Evolutionary conservation across 129 eudicot genomes (phyloP).

Genomic region (Pittosporum tobira): DNA sequence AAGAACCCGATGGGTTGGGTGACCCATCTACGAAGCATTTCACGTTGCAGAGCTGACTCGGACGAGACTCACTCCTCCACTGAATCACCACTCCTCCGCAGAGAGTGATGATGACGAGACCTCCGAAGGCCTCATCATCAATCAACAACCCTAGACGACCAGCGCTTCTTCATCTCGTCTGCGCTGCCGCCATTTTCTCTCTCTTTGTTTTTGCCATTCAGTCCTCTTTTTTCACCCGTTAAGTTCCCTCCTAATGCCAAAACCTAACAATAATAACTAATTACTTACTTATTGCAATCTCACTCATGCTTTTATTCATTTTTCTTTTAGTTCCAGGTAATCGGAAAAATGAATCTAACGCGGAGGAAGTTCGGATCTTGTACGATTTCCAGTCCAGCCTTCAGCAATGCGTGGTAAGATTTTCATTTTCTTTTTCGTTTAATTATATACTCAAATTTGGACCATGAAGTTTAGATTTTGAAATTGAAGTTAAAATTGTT

Average conservation of each 20-base stretch:
- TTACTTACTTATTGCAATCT: neutral
- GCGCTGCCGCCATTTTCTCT: constrained; percentile 55
- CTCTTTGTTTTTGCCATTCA: constrained; percentile 57
- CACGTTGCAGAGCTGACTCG: too few relatives aligned
- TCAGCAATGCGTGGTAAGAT: constrained; percentile 88
- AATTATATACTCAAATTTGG: too few relatives aligned
- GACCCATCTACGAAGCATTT: too few relatives aligned
- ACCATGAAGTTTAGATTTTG: neutral
- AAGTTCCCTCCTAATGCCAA: neutral
- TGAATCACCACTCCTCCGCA: too few relatives aligned
- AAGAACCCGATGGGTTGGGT: too few relatives aligned
- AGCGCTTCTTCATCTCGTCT: constrained; percentile 48
- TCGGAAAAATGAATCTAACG: constrained; percentile 10
- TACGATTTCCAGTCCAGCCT: constrained; percentile 61
- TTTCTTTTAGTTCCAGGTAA: constrained; percentile 23
- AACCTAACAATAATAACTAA: constrained; percentile 3
- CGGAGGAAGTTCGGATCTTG: constrained; percentile 45
- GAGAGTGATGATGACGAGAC: constrained; percentile 28
- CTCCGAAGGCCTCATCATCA: constrained; percentile 16
- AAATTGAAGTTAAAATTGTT: neutral
- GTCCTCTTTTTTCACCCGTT: constrained; percentile 50
- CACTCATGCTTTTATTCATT: neutral
- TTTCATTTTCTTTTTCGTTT: neutral
- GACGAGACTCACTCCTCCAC: too few relatives aligned
- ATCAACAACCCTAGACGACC: constrained; percentile 28